A percentile compares a stretch with the other conserved stretches of the same genome.
Evolutionary conservation across 1,284 basidiomycete genomes (phyloP).

Genomic region (Coniferiporia sulphurascens): DNA sequence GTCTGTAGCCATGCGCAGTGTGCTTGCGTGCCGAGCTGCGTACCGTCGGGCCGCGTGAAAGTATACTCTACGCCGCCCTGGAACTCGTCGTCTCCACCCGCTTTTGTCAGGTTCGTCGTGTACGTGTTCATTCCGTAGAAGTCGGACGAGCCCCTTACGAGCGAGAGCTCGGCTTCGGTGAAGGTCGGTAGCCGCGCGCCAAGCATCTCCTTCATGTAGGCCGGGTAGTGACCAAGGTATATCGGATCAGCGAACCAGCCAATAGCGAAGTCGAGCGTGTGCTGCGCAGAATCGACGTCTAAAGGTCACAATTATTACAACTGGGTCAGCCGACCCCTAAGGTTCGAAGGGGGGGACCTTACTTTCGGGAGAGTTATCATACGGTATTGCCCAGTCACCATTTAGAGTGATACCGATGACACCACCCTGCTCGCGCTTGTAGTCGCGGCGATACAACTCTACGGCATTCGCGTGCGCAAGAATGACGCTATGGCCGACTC

Average conservation of each 20-base stretch:
- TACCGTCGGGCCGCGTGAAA: conserved; percentile 60
- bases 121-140: conserved; percentile 74
- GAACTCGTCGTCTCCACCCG: conserved; percentile 57
- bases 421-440: conserved; percentile 51
- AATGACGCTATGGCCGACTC: conserved; percentile 65
- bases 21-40: conserved; percentile 62
- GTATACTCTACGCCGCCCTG: conserved; percentile 58
- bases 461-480: conserved; percentile 65
- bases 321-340: background rate
- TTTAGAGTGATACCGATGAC: conserved; percentile 73
- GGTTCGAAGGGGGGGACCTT: conserved; percentile 24
- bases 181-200: conserved; percentile 64
- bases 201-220: conserved; percentile 53
- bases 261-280: conserved; percentile 60
- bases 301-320: background rate
- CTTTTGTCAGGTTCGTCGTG: conserved; percentile 63
- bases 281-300: conserved; percentile 63
- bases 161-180: conserved; percentile 51
- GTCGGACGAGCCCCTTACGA: conserved; percentile 67
- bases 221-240: conserved; percentile 69
- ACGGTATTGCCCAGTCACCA: conserved; percentile 67
- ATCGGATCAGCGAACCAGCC: conserved; percentile 73
- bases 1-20: conserved; percentile 61
- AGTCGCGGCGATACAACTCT: conserved; percentile 59
- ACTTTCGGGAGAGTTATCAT: conserved; percentile 62